These are phyloP conservation scores for Herpetospermum pedunculosum DNA, from an alignment of 306 rosid species.

Conservation along the genomic window DNA sequence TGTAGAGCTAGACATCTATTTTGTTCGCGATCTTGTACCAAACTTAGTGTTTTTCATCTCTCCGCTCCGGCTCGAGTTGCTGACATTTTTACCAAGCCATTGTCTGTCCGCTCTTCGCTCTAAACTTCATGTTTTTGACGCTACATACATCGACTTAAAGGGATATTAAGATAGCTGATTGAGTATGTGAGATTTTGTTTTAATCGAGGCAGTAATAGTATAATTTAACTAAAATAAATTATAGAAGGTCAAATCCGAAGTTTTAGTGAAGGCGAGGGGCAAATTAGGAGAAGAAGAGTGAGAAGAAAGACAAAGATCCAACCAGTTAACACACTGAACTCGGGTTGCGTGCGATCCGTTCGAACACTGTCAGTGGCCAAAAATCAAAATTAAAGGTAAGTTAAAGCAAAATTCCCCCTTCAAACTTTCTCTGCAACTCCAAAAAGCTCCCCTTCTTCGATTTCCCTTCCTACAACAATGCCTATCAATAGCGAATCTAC, in stretches of 20 bases:
- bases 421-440: not conserved
- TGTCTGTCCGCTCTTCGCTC: too few relatives aligned
- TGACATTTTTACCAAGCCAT: too few relatives aligned
- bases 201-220: too few relatives aligned
- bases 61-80: too few relatives aligned
- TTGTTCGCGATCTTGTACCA: too few relatives aligned
- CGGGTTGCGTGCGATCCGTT: conserved; percentile 29
- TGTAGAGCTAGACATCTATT: too few relatives aligned
- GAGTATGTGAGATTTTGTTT: too few relatives aligned
- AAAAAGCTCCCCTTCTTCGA: not conserved
- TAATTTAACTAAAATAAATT: too few relatives aligned
- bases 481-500: conserved; percentile 54
- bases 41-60: too few relatives aligned
- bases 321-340: conserved; percentile 16
- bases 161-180: too few relatives aligned
- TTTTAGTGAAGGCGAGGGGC: not conserved
- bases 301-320: conserved; percentile 9
- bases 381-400: not conserved
- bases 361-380: not conserved
- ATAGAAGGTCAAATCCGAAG: not conserved
- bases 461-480: conserved; percentile 28
- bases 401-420: conserved; percentile 2
- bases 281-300: not conserved
- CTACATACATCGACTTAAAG: too few relatives aligned
- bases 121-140: too few relatives aligned